Base-by-base conservation (phyloP, 768 basidiomycete genomes). In the Lentinula aciculospora region DNA sequence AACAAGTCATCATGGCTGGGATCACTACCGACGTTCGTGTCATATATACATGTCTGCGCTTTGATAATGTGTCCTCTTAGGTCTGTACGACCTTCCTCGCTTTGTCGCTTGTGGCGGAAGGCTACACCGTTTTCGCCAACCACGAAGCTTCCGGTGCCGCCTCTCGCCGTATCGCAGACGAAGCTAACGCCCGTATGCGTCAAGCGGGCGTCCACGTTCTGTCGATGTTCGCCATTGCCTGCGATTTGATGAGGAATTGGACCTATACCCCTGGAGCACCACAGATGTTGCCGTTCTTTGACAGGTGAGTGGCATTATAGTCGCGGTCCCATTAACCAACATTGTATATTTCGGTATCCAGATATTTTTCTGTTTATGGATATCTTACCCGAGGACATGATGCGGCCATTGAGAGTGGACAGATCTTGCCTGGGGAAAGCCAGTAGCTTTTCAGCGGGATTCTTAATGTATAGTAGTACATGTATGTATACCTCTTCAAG, bases 161-260 rank as follows among this genome's bases (percentile, higher is more conserved):
- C 55, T 71, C 70, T 59, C 61, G 63, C 27, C 68, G 69, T 50
- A 76, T 72, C 32, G 76, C 78, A 1, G 70, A 71, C 27, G 76
- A 75, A 42, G 76, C 78, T 15, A 79, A 80, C 66, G 73, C 71
- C 51, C 73, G 78, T 46, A 79, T 80, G 78, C 73, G 77, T 45
- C 69, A 64, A 9, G 78, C 76, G 8, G 78, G 78, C 8, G 74
- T 81, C 4, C 70, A 78, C 23, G 72, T 81, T 19, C 57, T 77
- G 5, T 79, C 78, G 4, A 64, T 72, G 61, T 80, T 80, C 61
- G 73, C 78, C 6, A 66, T 80, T 42, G 66, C 69, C 17, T 67
- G 66, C 28, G 79, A 81, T 63, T 69, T 80, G 37, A 78, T 81
- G 78, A 66, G 78, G 40, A 78, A 81, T 65, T 81, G 80, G 80